A percentile compares a stretch with the other conserved stretches of the same genome.
Evolutionary conservation across 345 rosid species (phyloP).

Genomic region (Stellera chamaejasme): DNA sequence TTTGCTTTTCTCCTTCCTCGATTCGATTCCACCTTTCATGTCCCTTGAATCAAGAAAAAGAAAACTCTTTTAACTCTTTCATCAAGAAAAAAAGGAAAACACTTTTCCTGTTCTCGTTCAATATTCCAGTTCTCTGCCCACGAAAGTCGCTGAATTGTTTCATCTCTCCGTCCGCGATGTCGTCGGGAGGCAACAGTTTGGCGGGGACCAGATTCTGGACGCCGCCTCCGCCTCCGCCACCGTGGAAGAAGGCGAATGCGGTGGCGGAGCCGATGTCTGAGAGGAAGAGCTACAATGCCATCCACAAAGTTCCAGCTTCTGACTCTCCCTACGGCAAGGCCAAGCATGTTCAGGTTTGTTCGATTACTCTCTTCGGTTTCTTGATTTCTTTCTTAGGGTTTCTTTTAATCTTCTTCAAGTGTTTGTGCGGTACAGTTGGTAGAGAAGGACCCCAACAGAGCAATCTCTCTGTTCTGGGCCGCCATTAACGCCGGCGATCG

Average conservation of each 20-base stretch:
- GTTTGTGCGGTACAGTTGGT: conserved; percentile 30
- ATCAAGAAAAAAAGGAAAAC: too few relatives aligned
- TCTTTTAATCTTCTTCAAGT: neutral
- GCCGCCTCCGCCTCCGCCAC: conserved; percentile 51
- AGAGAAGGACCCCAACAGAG: conserved; percentile 52
- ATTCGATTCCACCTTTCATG: neutral
- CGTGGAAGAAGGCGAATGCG: conserved; percentile 24
- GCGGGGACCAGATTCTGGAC: conserved; percentile 36
- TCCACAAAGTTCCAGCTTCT: conserved; percentile 70
- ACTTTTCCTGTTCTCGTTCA: too few relatives aligned
- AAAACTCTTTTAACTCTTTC: neutral
- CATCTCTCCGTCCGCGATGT: conserved; percentile 16
- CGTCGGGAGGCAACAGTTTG: conserved; percentile 23
- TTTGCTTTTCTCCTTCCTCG: too few relatives aligned
- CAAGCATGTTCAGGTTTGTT: conserved; percentile 62
- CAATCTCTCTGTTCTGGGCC: conserved; percentile 69
- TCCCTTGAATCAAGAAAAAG: neutral
- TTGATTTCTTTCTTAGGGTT: neutral
- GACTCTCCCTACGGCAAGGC: conserved; percentile 86
- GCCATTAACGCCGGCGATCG: conserved; percentile 74
- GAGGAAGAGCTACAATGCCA: conserved; percentile 47
- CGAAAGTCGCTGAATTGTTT: too few relatives aligned
- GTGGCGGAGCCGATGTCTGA: conserved; percentile 40
- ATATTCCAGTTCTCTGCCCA: too few relatives aligned
- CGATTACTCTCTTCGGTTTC: neutral